Percentiles rank a stretch among this genome's conserved stretches.
Conservation (phyloP, 2,329 filamentous ascomycete genomes). For the Leptographium wingfieldii region DNA sequence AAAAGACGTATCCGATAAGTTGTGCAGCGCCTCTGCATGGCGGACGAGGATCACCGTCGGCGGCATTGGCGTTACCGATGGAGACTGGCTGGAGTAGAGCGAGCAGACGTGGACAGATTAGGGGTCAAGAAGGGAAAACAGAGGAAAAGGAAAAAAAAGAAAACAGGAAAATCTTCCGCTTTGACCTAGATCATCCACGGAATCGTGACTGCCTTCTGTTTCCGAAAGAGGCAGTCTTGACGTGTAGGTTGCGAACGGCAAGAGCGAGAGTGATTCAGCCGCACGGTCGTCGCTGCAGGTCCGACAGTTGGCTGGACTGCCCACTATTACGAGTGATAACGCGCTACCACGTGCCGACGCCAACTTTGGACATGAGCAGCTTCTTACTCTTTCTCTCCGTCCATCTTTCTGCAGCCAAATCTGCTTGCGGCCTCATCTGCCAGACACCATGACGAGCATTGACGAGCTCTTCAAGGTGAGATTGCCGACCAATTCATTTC, state of each 20-base stretch:
- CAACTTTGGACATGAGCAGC: neutral
- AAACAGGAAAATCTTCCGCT: neutral
- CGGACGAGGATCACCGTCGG: constrained; percentile 67
- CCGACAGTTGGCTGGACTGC: neutral
- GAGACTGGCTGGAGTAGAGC: neutral
- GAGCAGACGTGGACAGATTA: neutral
- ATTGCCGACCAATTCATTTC: neutral
- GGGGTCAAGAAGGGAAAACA: neutral
- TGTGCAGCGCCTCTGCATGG: constrained; percentile 65
- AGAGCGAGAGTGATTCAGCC: neutral
- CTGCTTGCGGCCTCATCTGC: neutral
- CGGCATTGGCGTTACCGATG: constrained; percentile 29
- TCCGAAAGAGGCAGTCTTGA: neutral
- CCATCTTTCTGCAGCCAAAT: too few species aligned
- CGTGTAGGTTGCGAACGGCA: neutral
- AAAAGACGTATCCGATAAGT: constrained; percentile 31
- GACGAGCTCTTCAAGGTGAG: constrained; percentile 46
- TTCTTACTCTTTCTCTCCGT: neutral
- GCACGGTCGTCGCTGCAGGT: neutral
- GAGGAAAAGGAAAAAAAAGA: neutral
- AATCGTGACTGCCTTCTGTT: neutral
- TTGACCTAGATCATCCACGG: neutral
- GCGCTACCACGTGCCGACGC: constrained; percentile 1
- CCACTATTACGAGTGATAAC: neutral
- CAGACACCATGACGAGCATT: constrained; percentile 38